phyloP scores from a whole-genome alignment of 148 eudicot species.

The Camellia lanceoleosa region DNA sequence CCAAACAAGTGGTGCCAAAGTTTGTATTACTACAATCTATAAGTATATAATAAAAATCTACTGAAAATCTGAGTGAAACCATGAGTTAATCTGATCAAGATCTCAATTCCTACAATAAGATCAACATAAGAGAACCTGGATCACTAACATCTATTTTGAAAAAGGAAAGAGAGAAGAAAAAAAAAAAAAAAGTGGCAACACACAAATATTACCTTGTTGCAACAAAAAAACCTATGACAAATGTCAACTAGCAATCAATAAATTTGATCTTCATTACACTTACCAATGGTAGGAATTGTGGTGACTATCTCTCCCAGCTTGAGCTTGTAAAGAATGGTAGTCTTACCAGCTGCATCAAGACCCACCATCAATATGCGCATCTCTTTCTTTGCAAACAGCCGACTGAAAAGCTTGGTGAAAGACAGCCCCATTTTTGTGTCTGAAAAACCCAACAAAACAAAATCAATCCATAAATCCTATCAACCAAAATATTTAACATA shows the following conservation, averaged over 20 bases:
- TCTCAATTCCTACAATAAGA: neutral
- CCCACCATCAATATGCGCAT: constrained; percentile 74
- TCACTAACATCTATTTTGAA: too few relatives aligned
- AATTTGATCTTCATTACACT: neutral
- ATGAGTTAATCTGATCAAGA: neutral
- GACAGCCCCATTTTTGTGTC: constrained; percentile 49
- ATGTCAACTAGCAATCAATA: neutral
- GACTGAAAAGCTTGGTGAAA: constrained; percentile 57
- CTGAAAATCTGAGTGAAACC: neutral
- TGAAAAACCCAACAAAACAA: constrained; percentile 20
- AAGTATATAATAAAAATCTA: neutral
- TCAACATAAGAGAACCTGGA: too few relatives aligned
- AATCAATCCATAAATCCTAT: neutral
- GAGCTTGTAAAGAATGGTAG: constrained; percentile 71
- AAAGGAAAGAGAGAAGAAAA: neutral
- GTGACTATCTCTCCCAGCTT: constrained; percentile 72
- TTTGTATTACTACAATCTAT: neutral
- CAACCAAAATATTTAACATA: neutral
- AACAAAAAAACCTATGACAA: neutral
- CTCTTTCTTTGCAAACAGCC: constrained; percentile 57
- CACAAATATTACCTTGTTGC: neutral
- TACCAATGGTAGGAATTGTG: constrained; percentile 58
- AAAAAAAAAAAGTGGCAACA: neutral
- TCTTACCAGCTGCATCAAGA: constrained; percentile 80
- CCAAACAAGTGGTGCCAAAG: neutral